phyloP scores from a whole-genome alignment of 352 stramenopile genomes.

The Globisporangium solare region DNA sequence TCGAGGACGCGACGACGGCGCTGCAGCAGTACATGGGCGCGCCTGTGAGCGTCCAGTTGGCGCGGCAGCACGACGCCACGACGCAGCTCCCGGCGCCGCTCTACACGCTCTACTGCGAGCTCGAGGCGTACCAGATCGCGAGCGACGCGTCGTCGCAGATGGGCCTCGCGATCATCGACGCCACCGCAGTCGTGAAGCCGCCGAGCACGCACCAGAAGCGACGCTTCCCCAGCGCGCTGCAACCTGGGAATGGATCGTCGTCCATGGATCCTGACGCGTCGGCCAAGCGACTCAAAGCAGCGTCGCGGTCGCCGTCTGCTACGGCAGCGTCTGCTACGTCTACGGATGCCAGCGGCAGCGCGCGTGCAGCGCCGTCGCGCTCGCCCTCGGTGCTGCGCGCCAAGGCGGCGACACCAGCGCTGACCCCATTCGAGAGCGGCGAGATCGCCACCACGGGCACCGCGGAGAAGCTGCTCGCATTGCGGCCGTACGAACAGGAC shows the following conservation, averaged over 20 bases:
- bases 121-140: conserved; percentile 61
- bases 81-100: conserved; percentile 48
- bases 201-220: conserved; percentile 17
- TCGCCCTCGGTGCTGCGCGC: conserved; percentile 41
- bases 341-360: conserved; percentile 4
- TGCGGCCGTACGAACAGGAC: conserved; percentile 29
- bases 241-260: conserved; percentile 8
- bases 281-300: conserved; percentile 38
- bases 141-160: conserved; percentile 50
- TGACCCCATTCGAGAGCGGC: conserved; percentile 22
- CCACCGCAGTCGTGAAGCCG: conserved; percentile 13
- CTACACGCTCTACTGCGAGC: conserved; percentile 68
- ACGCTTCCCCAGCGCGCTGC: conserved; percentile 14
- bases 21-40: conserved; percentile 61
- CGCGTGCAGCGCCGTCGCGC: conserved; percentile 32
- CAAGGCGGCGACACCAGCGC: background rate
- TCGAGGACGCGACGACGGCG: conserved; percentile 53
- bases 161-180: conserved; percentile 46
- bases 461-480: conserved; percentile 40
- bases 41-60: conserved; percentile 34
- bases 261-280: conserved; percentile 12
- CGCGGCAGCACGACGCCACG: conserved; percentile 33
- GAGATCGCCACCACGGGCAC: conserved; percentile 34
- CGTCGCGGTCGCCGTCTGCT: conserved; percentile 28
- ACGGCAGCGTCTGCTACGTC: conserved; percentile 5